These are phyloP conservation scores for Ascochyta pisi DNA, from an alignment of 2,329 filamentous ascomycete species.

Conservation along the genomic window DNA sequence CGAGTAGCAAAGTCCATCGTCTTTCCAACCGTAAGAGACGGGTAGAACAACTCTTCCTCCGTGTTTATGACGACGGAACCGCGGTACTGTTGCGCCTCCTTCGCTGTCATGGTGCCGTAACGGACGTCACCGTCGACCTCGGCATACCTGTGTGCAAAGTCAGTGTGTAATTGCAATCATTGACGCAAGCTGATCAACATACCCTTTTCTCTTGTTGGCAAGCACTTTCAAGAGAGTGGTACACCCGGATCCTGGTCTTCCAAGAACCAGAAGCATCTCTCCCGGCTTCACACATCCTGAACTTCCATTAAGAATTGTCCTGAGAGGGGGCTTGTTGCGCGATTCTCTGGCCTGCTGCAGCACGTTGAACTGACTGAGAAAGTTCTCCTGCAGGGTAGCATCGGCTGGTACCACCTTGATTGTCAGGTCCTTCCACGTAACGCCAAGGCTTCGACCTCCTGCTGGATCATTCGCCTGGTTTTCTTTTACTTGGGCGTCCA, in stretches of 20 bases:
- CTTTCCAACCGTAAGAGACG: constrained; percentile 58
- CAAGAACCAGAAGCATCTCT: constrained; percentile 76
- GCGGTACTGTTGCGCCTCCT: constrained; percentile 78
- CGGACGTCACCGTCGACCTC: constrained; percentile 69
- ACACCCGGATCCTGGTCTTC: constrained; percentile 60
- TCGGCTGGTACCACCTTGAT: constrained; percentile 24
- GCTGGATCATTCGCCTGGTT: constrained; percentile 25
- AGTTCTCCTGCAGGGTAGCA: constrained; percentile 26
- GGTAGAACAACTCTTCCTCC: constrained; percentile 62
- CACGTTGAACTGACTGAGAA: constrained; percentile 52
- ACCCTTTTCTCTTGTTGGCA: constrained; percentile 59
- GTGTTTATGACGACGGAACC: constrained; percentile 73
- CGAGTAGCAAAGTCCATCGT: constrained; percentile 64
- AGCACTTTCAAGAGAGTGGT: constrained; percentile 75
- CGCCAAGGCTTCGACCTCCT: constrained; percentile 19
- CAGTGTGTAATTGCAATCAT: neutral
- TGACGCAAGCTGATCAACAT: constrained; percentile 40
- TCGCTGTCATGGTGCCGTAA: constrained; percentile 64
- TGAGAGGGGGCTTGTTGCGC: constrained; percentile 57
- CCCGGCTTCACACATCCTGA: constrained; percentile 70
- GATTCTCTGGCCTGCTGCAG: constrained; percentile 55
- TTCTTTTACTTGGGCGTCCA: constrained; percentile 29
- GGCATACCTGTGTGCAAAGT: constrained; percentile 69
- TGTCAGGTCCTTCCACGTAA: constrained; percentile 25
- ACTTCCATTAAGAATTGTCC: constrained; percentile 68